These are phyloP conservation scores for Coemansia sp. DNA, from an alignment of 192 early-diverging fungal genomes.

Conservation along the genomic window DNA sequence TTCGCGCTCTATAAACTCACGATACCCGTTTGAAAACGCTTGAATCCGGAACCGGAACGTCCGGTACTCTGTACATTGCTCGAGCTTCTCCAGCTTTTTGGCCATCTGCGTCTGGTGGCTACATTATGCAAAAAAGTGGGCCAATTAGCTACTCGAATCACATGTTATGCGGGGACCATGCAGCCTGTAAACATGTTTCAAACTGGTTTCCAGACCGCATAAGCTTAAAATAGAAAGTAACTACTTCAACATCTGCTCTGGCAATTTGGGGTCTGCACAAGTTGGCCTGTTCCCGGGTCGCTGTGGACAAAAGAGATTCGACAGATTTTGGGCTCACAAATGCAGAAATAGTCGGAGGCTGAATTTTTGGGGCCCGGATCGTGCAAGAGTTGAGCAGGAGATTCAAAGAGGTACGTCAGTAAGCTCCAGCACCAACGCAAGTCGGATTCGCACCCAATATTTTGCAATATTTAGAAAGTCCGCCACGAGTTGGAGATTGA, in stretches of 20 bases:
- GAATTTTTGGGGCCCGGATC: not conserved
- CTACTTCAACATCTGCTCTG: not conserved
- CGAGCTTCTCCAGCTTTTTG: conserved; percentile 70
- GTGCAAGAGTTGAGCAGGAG: not conserved
- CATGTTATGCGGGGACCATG: not conserved
- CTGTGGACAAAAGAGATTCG: not conserved
- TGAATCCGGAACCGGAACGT: conserved; percentile 85
- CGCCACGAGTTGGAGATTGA: not conserved
- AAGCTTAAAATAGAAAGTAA: not conserved
- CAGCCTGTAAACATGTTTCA: not conserved
- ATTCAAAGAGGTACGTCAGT: not conserved
- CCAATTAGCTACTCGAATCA: not conserved
- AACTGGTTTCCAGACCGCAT: not conserved
- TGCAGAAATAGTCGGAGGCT: not conserved
- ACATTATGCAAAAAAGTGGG: conserved; percentile 10
- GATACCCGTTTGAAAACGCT: conserved; percentile 74
- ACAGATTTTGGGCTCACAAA: not conserved
- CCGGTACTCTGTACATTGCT: conserved; percentile 68
- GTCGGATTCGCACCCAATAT: not conserved
- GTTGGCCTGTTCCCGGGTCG: not conserved
- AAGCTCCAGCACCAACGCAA: not conserved
- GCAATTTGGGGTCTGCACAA: not conserved
- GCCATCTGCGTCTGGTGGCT: conserved; percentile 75
- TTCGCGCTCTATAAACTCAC: conserved; percentile 60
- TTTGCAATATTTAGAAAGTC: not conserved